Evolutionary conservation across 495 filamentous ascomycete species (phyloP), one percentile per base, ranked within the genome.

Genomic region (Hapsidospora chrysogenum): DNA sequence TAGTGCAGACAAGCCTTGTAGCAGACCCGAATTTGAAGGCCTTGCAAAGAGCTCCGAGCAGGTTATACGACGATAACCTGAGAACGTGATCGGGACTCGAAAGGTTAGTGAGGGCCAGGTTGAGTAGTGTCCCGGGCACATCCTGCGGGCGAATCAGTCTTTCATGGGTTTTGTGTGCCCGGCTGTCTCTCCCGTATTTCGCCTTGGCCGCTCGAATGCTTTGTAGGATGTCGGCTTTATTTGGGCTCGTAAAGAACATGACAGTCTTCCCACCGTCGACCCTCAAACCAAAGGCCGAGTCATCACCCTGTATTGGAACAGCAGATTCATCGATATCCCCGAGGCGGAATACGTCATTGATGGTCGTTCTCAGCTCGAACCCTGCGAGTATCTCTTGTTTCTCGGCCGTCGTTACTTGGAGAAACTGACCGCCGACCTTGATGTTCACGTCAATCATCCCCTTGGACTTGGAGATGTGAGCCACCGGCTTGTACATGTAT

Each of bases 341-440:
- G 8, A 78, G 57, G 17, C 73, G 64, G 51, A 75, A 78, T 16
- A 76, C 75, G 40, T 78, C 74, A 38, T 78, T 78, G 33, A 77
- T 63, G 2, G 66, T 75, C 16, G 70, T 67, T 48, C 60, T 66
- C 20, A 76, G 52, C 20, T 59, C 61, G 29, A 68, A 58, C 13
- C 64, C 66, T 16, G 71, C 70, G 13, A 69, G 57, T 29, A 77
- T 63, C 33, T 77, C 74, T 38, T 76, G 74, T 44, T 72, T 74
- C 51, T 74, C 72, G 29, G 62, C 61, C 11, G 74, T 77, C 7
- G 72, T 74, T 35, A 78, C 64, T 38, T 77, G 74, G n/a, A 78
- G 70, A 46, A 73, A 78, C 37, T 74, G 68, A 29, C 61, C 66
- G 29, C 74, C 74, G 10, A 78, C 63, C 50, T 74, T 73, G 38